Evolutionary conservation across 352 stramenopile genomes (phyloP), one percentile per base, ranked within the genome.

Genomic region (Globisporangium parvum): DNA sequence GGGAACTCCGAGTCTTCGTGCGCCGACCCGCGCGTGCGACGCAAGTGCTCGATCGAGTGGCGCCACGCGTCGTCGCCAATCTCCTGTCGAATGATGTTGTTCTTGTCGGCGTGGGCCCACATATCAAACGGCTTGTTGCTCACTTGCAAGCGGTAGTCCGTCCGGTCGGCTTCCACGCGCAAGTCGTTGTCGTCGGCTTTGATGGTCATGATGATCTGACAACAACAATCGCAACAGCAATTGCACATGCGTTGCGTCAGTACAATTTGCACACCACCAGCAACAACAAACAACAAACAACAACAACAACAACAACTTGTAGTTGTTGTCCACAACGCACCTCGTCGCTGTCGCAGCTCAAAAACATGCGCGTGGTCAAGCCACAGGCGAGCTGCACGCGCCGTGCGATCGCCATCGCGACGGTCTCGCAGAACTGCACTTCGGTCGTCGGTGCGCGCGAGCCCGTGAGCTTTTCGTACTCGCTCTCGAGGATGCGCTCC

Each of bases 141-240:
- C 6, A 91, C 65, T 44, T 91, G 80, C 47, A 91, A 66, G 6
- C 67, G 58, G 63, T 91, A 91, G 61, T 89, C 62, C 6, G 66
- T 78, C 44, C 83, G 83, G 53, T 91, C 83, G 0, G 83, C 80
- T 48, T 90, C 80, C 6, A 88, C 63, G 6, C 74, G 59, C 39
- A 93, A 57, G 53, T 93, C 80, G 28, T 84, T 75, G 60, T 93
- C 78, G 33, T 93, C 83, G 3, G 80, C 69, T 57, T 83, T 88
- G 59, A 91, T 77, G 5, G 75, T 85, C 78, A 93, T 88, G 39
- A 93, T 85, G 50, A 91, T 90, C 69, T 66, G 41, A 1, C 9
- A 37, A 24, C 33, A 40, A 17, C 10, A 42, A 20, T 40, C n/a
- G 17, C 15, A 28, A n/a, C 28, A 20, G 28, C 39, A 51, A 24